phyloP scores from a whole-genome alignment of 2,329 filamentous ascomycete genomes.

The Fusarium domesticum region DNA sequence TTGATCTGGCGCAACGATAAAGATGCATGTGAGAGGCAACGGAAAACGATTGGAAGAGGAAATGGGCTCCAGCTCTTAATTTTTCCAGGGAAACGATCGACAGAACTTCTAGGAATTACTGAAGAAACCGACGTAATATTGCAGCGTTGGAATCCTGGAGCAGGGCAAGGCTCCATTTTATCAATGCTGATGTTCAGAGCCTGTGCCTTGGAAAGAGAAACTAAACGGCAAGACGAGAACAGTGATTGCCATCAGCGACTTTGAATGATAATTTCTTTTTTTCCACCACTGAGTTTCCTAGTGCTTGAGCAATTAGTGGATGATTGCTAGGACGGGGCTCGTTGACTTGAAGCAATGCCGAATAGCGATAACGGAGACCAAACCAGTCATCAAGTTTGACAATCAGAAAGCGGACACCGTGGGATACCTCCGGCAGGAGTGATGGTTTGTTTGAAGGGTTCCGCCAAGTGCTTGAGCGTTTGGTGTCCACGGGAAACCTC shows the following conservation, averaged over 20 bases:
- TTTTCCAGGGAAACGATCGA: slow-evolving; percentile 24
- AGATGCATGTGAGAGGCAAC: slow-evolving; percentile 14
- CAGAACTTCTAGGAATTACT: slow-evolving; percentile 9
- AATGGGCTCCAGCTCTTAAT: slow-evolving; percentile 12
- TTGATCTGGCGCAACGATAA: slow-evolving; percentile 4
- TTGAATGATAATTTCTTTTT: slow-evolving; percentile 8
- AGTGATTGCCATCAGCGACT: slow-evolving; percentile 23
- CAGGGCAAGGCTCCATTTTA: too few relatives aligned
- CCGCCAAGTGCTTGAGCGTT: too few relatives aligned
- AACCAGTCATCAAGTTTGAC: too few relatives aligned
- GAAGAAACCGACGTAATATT: slow-evolving; percentile 23
- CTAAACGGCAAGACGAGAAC: too few relatives aligned
- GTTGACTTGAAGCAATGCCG: too few relatives aligned
- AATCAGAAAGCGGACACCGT: too few relatives aligned
- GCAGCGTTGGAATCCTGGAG: slow-evolving; percentile 15
- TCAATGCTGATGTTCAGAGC: slow-evolving; percentile 1
- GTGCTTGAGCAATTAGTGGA: slow-evolving; percentile 6
- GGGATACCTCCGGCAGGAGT: too few relatives aligned
- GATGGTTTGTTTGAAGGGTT: too few relatives aligned
- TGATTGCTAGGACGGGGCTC: too few relatives aligned
- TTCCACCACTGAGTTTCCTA: slow-evolving; percentile 15
- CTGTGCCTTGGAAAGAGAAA: slow-evolving; percentile 10
- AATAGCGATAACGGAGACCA: too few relatives aligned
- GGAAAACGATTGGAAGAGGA: slow-evolving; percentile 16
- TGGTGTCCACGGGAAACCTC: too few relatives aligned